phyloP scores from a whole-genome alignment of 2,329 filamentous ascomycete genomes.

The Teratosphaeria nubilosa region DNA sequence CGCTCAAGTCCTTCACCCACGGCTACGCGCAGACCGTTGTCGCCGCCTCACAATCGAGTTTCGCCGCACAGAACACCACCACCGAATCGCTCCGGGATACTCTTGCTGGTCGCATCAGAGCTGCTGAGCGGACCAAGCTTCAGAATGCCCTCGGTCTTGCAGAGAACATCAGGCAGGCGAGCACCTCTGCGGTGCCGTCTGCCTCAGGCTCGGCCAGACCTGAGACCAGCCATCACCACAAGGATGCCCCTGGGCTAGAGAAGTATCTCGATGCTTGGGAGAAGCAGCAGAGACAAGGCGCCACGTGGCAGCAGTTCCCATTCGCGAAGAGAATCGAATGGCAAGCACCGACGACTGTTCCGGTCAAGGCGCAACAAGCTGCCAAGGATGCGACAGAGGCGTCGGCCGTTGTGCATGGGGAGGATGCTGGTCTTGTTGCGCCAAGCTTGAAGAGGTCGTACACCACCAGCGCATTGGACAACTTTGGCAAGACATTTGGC shows the following conservation, averaged over 20 bases:
- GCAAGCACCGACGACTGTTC: constrained; percentile 48
- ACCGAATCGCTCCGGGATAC: constrained; percentile 44
- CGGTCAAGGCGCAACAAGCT: constrained; percentile 13
- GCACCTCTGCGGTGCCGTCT: constrained; percentile 24
- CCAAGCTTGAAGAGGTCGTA: constrained; percentile 38
- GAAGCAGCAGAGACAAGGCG: constrained; percentile 57
- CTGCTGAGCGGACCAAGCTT: constrained; percentile 20
- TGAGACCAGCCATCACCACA: constrained; percentile 17
- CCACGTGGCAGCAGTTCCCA: constrained; percentile 79
- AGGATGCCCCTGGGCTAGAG: constrained; percentile 53
- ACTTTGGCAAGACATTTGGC: constrained; percentile 46
- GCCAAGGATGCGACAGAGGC: constrained; percentile 27
- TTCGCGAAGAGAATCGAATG: constrained; percentile 83
- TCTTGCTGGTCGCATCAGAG: constrained; percentile 40
- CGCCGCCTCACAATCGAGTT: constrained; percentile 79
- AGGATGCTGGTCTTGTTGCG: constrained; percentile 12
- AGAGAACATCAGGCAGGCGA: constrained; percentile 26
- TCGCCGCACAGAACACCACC: constrained; percentile 54
- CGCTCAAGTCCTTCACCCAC: constrained; percentile 80
- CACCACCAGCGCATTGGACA: constrained; percentile 48
- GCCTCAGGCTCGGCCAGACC: constrained; percentile 13
- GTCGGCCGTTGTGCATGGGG: constrained; percentile 20
- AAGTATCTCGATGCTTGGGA: constrained; percentile 89
- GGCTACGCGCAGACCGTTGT: constrained; percentile 97
- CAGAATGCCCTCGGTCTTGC: constrained; percentile 21